These are phyloP conservation scores for Quercus variabilis DNA, from an alignment of 306 rosid genomes.

Conservation along the genomic window DNA sequence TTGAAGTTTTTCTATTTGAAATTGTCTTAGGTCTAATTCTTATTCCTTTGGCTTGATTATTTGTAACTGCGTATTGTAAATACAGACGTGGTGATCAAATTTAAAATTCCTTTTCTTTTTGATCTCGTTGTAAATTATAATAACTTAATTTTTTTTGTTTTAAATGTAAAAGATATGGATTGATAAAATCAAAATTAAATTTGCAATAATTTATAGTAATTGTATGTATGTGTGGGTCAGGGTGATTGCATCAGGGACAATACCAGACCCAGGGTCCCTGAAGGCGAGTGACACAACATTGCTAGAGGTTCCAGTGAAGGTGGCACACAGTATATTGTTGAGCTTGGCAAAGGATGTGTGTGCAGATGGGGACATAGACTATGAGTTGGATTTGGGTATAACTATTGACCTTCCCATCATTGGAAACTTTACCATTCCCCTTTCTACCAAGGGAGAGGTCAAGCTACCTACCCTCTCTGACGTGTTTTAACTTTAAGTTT, in stretches of 20 bases:
- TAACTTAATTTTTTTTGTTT: no score
- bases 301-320: slow-evolving; percentile 69
- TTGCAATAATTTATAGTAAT: background rate
- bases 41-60: no score
- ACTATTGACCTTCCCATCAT: slow-evolving; percentile 64
- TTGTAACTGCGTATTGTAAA: no score
- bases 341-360: slow-evolving; percentile 66
- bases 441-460: slow-evolving; percentile 70
- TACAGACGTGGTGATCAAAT: no score
- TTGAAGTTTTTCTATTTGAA: no score
- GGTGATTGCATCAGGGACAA: slow-evolving; percentile 39
- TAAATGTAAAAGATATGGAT: no score
- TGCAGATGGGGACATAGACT: slow-evolving; percentile 89
- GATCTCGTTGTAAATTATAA: no score
- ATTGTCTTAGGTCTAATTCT: no score
- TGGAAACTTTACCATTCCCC: slow-evolving; percentile 74
- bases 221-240: slow-evolving; percentile 9
- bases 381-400: slow-evolving; percentile 57
- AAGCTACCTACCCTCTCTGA: slow-evolving; percentile 66
- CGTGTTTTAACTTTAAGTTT: slow-evolving; percentile 12
- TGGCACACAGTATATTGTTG: slow-evolving; percentile 58
- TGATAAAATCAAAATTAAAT: background rate
- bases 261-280: slow-evolving; percentile 53
- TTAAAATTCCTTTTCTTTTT: no score
- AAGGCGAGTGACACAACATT: slow-evolving; percentile 26